Base-by-base conservation (phyloP, 768 basidiomycete species). In the Flagelloscypha sp. region DNA sequence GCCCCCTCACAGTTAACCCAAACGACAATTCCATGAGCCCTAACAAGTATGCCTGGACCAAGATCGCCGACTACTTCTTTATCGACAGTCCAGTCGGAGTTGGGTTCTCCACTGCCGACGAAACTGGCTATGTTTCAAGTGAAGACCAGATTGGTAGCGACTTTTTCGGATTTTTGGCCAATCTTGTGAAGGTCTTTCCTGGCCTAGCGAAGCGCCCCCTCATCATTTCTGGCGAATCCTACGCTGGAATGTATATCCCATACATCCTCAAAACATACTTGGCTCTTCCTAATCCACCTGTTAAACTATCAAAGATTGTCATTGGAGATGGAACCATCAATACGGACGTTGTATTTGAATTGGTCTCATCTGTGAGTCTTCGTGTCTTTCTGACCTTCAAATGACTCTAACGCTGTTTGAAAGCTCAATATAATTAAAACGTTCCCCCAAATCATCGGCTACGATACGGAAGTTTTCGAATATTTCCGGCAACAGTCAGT, bases 191-290 rank as follows among this genome's bases (percentile, higher is more conserved):
- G 45, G 75, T 84, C 7, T 86, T 86, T 55, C 84, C 84, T 12
- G 65, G 66, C 46, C 63, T 85, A 16, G 71, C 72, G 10, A 72
- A 59, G 1, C 73, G 84, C 19, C 84, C 84, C 11, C 65, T 85
- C 23, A 59, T 78, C 52, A 49, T 86, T 24, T 74, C 72, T 0
- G 84, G 84, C 5, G 84, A 85, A 55, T 81, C 78, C 47, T 85
- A 84, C 53, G 74, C 84, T 10, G 84, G 84, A 19, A 68, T 68
- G 40, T 84, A 79, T 46, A 83, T 84, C 35, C 82, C 84, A 7
- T 84, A 85, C 50, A 85, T 86, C 48, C 59, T 76, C 43, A 82
- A 84, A 55, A 62, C 79, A 9, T 79, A 82, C 50, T 81, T 86
- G 46, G 63, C 62, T 29, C 65, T 73, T 58, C 41, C 62, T 0